Evolutionary conservation across 2,329 filamentous ascomycete species (phyloP).

Genomic region (Cryphonectria radicalis): DNA sequence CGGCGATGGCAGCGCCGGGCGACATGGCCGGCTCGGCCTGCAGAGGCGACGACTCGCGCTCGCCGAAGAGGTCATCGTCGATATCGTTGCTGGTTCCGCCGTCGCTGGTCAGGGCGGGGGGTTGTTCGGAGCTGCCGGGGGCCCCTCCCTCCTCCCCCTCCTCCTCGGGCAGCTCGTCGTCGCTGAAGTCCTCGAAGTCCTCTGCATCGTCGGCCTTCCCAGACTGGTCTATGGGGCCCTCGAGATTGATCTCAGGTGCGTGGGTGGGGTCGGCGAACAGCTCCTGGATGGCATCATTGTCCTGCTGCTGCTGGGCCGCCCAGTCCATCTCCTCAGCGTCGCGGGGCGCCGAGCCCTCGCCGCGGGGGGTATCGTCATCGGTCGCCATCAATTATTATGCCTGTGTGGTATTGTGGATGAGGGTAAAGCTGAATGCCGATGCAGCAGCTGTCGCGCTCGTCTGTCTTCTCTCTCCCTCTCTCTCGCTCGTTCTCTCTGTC

Average conservation of each 20-base stretch:
- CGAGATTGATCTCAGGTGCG: conserved; percentile 47
- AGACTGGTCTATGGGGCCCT: conserved; percentile 60
- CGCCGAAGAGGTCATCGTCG: conserved; percentile 71
- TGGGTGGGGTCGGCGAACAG: conserved; percentile 45
- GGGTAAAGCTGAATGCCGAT: background rate
- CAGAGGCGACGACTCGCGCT: conserved; percentile 54
- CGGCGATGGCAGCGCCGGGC: conserved; percentile 47
- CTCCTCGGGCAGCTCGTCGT: conserved; percentile 87
- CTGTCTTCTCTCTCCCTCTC: background rate
- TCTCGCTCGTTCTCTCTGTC: conserved; percentile 5
- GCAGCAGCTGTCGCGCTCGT: conserved; percentile 3
- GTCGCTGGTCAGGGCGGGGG: conserved; percentile 63
- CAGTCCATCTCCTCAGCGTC: conserved; percentile 42
- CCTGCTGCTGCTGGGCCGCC: conserved; percentile 51
- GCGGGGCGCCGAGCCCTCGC: conserved; percentile 13
- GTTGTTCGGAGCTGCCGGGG: conserved; percentile 46
- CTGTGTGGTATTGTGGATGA: background rate
- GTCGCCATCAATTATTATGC: conserved; percentile 12
- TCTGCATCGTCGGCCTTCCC: conserved; percentile 92
- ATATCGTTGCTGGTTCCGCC: conserved; percentile 56
- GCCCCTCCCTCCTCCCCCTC: conserved; percentile 70
- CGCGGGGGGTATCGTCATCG: conserved; percentile 25
- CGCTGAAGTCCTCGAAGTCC: conserved; percentile 88
- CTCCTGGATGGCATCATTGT: conserved; percentile 52
- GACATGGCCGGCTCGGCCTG: conserved; percentile 50